Conservation (phyloP, 2,329 filamentous ascomycete genomes). For the Penicillium olsonii region DNA sequence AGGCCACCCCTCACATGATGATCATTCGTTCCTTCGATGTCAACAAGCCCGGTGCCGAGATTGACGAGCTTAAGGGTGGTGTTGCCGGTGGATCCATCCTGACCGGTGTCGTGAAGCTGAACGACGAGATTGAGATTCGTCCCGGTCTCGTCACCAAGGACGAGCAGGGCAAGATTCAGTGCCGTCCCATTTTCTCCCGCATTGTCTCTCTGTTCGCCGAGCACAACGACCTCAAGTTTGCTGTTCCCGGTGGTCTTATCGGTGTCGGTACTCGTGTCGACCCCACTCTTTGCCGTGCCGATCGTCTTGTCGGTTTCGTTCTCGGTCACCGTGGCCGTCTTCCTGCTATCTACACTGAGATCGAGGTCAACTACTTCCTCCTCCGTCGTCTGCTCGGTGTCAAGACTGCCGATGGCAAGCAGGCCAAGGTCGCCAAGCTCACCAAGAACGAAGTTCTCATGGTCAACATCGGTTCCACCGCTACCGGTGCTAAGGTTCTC, state of each 20-base stretch:
- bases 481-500: conserved; percentile 94
- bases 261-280: conserved; percentile 98
- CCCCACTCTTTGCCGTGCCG: conserved; percentile 95
- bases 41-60: conserved; percentile 99
- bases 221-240: conserved; percentile 97
- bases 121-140: conserved; percentile 97
- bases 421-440: conserved; percentile 98
- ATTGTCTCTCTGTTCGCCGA: conserved; percentile 96
- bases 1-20: conserved; percentile 93
- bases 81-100: conserved; percentile 96
- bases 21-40: conserved; percentile 99
- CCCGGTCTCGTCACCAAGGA: conserved; percentile 98
- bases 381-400: conserved; percentile 92
- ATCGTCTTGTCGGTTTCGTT: conserved; percentile 97
- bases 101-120: conserved; percentile 93
- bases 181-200: conserved; percentile 94
- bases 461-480: conserved; percentile 99
- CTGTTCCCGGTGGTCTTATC: conserved; percentile 94
- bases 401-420: conserved; percentile 96
- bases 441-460: conserved; percentile 99
- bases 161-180: conserved; percentile 89
- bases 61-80: conserved; percentile 97
- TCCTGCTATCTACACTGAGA: conserved; percentile 95
- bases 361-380: conserved; percentile 99
- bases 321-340: conserved; percentile 91